Conservation (phyloP, 2,329 filamentous ascomycete genomes). For the Aspergillus luchuensis region DNA sequence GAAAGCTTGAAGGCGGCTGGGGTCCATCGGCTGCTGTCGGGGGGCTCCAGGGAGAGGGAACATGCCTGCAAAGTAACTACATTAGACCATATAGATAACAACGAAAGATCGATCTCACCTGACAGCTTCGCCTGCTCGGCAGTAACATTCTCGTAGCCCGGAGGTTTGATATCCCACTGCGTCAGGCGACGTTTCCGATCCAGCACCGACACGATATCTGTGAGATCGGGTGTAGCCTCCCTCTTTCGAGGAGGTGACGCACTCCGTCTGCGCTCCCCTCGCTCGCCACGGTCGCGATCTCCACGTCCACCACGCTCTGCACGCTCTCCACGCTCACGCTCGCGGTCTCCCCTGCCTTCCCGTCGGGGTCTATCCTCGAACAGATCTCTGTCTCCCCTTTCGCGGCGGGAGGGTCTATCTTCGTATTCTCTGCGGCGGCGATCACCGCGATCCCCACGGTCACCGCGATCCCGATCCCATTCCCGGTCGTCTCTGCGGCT, state of each 20-base stretch:
- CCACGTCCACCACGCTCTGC: constrained; percentile 13
- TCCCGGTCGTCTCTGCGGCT: constrained; percentile 73
- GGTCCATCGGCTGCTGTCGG: constrained; percentile 92
- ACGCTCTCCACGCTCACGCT: constrained; percentile 33
- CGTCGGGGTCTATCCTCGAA: constrained; percentile 63
- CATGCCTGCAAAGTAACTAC: constrained; percentile 63
- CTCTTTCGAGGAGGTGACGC: constrained; percentile 77
- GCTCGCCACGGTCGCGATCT: constrained; percentile 29
- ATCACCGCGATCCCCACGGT: constrained; percentile 29
- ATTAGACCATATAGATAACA: background rate
- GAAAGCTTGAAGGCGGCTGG: constrained; percentile 88
- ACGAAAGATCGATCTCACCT: constrained; percentile 40
- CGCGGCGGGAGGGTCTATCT: constrained; percentile 57
- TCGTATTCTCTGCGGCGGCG: constrained; percentile 62
- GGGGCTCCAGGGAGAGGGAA: constrained; percentile 96
- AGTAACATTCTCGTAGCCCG: constrained; percentile 96
- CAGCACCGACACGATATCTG: constrained; percentile 76
- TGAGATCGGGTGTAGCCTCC: constrained; percentile 94
- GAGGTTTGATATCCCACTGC: constrained; percentile 99
- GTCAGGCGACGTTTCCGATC: constrained; percentile 90
- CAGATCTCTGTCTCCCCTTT: constrained; percentile 60
- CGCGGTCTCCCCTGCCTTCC: constrained; percentile 38
- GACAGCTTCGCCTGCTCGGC: constrained; percentile 98
- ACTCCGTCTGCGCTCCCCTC: constrained; percentile 67
- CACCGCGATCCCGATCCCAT: constrained; percentile 71